Base-by-base conservation (phyloP, 495 filamentous ascomycete genomes). In the Margaritispora aquatica region DNA sequence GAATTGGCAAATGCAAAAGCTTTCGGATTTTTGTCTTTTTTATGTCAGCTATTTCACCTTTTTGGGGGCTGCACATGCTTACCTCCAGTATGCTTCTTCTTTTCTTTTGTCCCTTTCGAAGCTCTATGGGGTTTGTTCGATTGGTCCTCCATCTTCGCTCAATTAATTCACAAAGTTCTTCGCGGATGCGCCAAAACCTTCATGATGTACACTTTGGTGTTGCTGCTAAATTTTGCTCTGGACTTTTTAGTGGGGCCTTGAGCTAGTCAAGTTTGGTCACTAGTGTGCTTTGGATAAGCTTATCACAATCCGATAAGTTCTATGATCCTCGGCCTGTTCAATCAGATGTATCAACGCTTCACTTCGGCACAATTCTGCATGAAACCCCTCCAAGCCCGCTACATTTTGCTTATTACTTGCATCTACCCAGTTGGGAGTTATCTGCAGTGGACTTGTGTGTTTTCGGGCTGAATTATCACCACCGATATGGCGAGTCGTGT, bases 21-120 rank as follows among this genome's bases (percentile, higher is more conserved):
- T 74, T 96, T 97, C 0, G 93, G 93, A 69, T 97, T 97, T 46
- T 72, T 75, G 21, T 85, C 89, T 90, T 19, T 2, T 47, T 21
- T 31, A 15, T 53, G 20, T 26, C 7, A 49, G 50, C 44, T 11
- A 27, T 41, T 29, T 38, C 13, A 26, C 27, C 15, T 44, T 44
- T 11, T 20, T 5, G 44, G 22, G 0, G 13, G 20, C 26, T 47
- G 36, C 10, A 46, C 5, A 9, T 44, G 66, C 69, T 31, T 46
- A 72, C 69, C 71, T 58, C 84, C 80, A 56, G 78, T 74, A 60
- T 82, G 84, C 69, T 88, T 84, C 79, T 96, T 96, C 80, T 96
- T 96, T 73, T 92, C 89, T 74, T 96, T 97, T 1, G 86, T 96
- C 73, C 91, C 89, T 74, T 96, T 97, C 1, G 86, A 75, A 68